Evolutionary conservation across 73 alveolate genomes (phyloP).

Genomic region (Halteria grandinella): DNA sequence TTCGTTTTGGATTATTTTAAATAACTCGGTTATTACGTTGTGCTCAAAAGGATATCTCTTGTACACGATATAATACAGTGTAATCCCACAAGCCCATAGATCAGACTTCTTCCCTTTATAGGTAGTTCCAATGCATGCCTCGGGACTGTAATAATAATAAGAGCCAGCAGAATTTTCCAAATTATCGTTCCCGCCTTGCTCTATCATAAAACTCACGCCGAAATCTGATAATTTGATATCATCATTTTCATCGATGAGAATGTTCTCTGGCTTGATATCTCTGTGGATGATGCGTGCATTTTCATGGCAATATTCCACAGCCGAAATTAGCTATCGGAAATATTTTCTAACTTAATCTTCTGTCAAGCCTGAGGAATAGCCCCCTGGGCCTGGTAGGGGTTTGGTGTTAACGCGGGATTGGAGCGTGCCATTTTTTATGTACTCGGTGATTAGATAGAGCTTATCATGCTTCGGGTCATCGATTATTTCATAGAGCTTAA

Average conservation of each 20-base stretch:
- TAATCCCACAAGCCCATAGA: conserved; percentile 73
- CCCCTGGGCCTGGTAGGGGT: no score
- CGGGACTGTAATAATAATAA: conserved; percentile 60
- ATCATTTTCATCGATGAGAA: conserved; percentile 75
- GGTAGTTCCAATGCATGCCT: conserved; percentile 51
- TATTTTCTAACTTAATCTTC: conserved; percentile 50
- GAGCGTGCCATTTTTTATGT: conserved; percentile 48
- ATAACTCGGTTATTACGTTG: conserved; percentile 42
- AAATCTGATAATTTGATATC: conserved; percentile 83
- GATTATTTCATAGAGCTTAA: conserved; percentile 60
- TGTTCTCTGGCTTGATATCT: conserved; percentile 92
- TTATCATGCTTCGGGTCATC: conserved; percentile 63
- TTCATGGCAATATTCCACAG: conserved; percentile 72
- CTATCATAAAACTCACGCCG: conserved; percentile 65
- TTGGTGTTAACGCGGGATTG: not conserved
- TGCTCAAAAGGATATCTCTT: conserved; percentile 54
- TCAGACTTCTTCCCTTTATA: conserved; percentile 63
- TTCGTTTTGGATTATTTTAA: conserved; percentile 29
- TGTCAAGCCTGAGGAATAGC: no score
- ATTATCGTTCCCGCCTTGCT: conserved; percentile 51
- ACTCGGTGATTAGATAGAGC: conserved; percentile 68
- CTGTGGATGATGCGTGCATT: conserved; percentile 79
- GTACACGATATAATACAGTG: conserved; percentile 55
- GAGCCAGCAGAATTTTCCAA: conserved; percentile 64
- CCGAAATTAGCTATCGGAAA: conserved; percentile 70